Evolutionary conservation across 2,329 filamentous ascomycete species (phyloP), one percentile per base, ranked within the genome.

Genomic region (Penicillium sp.): DNA sequence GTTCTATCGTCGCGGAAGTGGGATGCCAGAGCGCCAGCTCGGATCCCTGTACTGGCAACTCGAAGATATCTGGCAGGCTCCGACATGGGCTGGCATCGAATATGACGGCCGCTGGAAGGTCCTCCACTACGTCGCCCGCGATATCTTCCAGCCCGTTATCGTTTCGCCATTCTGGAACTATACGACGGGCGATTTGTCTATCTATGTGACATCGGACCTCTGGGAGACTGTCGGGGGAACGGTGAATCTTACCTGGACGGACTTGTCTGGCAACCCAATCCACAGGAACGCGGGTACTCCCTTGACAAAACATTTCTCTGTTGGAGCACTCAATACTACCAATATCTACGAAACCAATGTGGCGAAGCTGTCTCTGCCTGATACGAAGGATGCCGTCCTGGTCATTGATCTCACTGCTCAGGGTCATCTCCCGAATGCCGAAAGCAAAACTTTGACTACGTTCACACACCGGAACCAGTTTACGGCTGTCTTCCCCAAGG

Each of bases 1-100:
- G 53, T 87, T 84, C 71, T 88, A 88, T 65, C 79, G 85, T 6
- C 76, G 82, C 6, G 85, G 85, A 0, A 84, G 81, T 40, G 85
- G 84, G 0, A 66, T 80, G 63, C 81, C 80, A 0, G 81, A 87
- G 59, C 77, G 84, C 0, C 84, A 87, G 62, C 76, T 87, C 2
- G 85, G 85, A 0, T 80, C 78, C 12, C 67, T 88, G 6, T 87
- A 87, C 68, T 88, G 85, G 86, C 85, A 88, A 65, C 75, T 88
- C 1, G 84, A 88, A 62, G 85, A 88, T 64, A 82, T 86, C 57
- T 86, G 84, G 84, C 83, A 85, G 62, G 84, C 84, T 1, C 84
- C 85, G 0, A 86, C 83, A 0, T 88, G 85, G 85, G 83, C 85
- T 0, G 81, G 83, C 0, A 82, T 87, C 35, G 85, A 88, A 67